phyloP scores from a whole-genome alignment of 139 green algal genomes.

The Micractinium conductrix region DNA sequence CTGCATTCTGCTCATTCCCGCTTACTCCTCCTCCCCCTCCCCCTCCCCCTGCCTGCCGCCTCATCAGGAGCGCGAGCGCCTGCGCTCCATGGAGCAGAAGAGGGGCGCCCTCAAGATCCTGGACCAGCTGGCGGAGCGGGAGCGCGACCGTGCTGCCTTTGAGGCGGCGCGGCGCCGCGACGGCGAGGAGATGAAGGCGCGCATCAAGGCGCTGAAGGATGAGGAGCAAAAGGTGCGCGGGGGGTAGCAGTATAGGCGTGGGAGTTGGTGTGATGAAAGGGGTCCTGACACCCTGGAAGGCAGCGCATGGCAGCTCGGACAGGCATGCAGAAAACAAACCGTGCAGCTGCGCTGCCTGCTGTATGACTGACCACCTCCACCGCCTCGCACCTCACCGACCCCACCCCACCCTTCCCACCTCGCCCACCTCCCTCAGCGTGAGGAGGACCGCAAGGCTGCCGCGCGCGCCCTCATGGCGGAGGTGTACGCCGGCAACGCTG shows the following conservation, averaged over 20 bases:
- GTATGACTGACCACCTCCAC: background rate
- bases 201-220: slow-evolving; percentile 27
- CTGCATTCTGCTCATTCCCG: background rate
- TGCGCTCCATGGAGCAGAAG: slow-evolving; percentile 21
- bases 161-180: slow-evolving; percentile 16
- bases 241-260: too few relatives aligned
- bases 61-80: slow-evolving; percentile 26
- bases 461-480: slow-evolving; percentile 22
- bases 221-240: slow-evolving; percentile 21
- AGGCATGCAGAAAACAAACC: too few relatives aligned
- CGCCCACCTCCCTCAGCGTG: background rate
- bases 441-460: slow-evolving; percentile 27
- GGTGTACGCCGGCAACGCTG: slow-evolving; percentile 14
- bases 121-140: slow-evolving; percentile 38
- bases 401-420: background rate
- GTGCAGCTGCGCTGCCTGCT: too few relatives aligned
- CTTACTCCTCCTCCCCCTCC: background rate
- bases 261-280: background rate
- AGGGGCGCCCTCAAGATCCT: slow-evolving; percentile 13
- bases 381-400: background rate
- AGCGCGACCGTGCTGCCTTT: background rate
- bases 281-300: background rate
- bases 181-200: slow-evolving; percentile 32
- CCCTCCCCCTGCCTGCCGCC: background rate
- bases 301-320: too few relatives aligned